Evolutionary conservation across 441 rosid species (phyloP).

Genomic region (Eruca vesicaria): DNA sequence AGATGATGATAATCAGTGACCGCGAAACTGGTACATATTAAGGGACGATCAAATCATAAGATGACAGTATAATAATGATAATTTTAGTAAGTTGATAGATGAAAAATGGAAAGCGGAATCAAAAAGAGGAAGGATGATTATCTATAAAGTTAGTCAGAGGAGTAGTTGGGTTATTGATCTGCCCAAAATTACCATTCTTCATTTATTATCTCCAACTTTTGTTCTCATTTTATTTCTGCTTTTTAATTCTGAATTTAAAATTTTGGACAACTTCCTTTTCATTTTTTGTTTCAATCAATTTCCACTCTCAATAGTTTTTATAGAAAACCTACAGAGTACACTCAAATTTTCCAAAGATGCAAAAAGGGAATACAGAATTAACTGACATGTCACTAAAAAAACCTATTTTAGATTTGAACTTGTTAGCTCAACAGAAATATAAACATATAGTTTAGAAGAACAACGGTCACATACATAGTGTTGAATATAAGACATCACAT

Average conservation of each 20-base stretch:
- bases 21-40: constrained; percentile 5
- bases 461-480: neutral
- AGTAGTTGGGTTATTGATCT: constrained; percentile 79
- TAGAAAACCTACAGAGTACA: neutral
- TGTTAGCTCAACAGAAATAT: neutral
- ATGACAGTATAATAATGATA: neutral
- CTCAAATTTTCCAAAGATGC: neutral
- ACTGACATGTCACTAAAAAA: neutral
- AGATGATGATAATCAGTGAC: constrained; percentile 21
- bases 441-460: neutral
- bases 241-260: neutral
- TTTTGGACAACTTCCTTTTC: neutral
- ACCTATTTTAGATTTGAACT: neutral
- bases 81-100: neutral
- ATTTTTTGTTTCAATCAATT: neutral
- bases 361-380: neutral
- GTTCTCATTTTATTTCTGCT: neutral
- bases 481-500: neutral
- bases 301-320: neutral
- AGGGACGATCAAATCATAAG: constrained; percentile 20
- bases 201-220: constrained; percentile 37
- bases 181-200: constrained; percentile 54
- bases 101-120: constrained; percentile 48
- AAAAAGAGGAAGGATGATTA: constrained; percentile 39
- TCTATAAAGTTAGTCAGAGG: constrained; percentile 65